phyloP scores from a whole-genome alignment of 78 protist genomes.

The Paulinella micropora region DNA sequence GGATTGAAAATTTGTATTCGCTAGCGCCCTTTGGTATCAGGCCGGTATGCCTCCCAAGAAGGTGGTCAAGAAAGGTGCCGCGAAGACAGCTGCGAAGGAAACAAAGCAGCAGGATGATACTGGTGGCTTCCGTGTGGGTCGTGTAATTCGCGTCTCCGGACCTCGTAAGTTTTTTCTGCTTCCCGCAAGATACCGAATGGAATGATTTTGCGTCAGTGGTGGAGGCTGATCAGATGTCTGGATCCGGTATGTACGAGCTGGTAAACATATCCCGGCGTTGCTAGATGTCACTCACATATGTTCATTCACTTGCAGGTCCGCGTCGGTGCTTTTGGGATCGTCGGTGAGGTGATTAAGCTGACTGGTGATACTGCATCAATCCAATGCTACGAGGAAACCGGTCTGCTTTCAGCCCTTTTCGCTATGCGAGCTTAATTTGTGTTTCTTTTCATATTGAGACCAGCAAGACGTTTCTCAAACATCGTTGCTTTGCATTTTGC shows the following conservation, averaged over 20 bases:
- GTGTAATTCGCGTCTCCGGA: neutral
- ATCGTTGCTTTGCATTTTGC: too few relatives aligned
- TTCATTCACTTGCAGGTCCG: constrained; percentile 59
- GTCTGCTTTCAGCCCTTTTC: neutral
- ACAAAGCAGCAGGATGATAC: too few relatives aligned
- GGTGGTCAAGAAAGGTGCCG: neutral
- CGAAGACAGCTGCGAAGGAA: neutral
- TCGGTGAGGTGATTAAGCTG: constrained; percentile 99
- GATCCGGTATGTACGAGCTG: constrained; percentile 99
- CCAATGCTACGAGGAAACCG: constrained; percentile 99
- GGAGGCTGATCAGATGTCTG: constrained; percentile 90
- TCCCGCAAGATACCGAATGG: neutral
- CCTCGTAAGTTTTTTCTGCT: neutral
- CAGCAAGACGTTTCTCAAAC: too few relatives aligned
- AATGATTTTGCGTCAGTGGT: constrained; percentile 58
- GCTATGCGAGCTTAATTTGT: neutral
- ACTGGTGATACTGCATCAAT: constrained; percentile 97
- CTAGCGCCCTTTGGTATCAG: neutral
- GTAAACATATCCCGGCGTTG: constrained; percentile 33
- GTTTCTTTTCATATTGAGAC: too few relatives aligned
- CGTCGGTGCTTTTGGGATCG: constrained; percentile 81
- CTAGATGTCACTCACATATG: neutral
- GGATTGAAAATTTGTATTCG: neutral
- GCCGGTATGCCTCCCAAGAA: neutral
- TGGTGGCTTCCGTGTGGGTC: neutral